Base-by-base conservation (phyloP, 2,329 filamentous ascomycete species). In the Cladosporium sp. region DNA sequence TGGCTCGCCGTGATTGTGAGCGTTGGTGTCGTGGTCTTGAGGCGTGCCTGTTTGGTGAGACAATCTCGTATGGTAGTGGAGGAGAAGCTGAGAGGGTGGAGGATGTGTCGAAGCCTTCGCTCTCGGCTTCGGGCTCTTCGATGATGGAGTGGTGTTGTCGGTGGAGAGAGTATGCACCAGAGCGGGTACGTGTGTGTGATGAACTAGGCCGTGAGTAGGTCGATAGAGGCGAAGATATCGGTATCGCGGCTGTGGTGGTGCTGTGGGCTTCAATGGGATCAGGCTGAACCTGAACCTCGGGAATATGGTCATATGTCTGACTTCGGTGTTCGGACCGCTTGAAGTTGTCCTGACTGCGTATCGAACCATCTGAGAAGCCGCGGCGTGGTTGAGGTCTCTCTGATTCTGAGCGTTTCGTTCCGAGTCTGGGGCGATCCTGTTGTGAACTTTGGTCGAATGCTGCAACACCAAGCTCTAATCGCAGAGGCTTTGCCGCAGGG, bases 81-180 rank as follows among this genome's bases (percentile, higher is more conserved):
- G 61, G 55, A 20, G 63, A 81, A 81, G 51, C 89, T 87, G 65
- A 88, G 87, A 58, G 88, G 85, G 55, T 80, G 78, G 65, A 87
- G 88, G n/a, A 56, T 17, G 54, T 56, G 15, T 56, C 54, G 54
- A 56, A 56, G 43, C 87, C 84, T 3, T 75, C 74, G 64, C 85
- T 88, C n/a, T 81, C 86, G 59, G 85, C 86, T 51, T 90, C 88
- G 61, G 93, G 89, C 64, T 95, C 91, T 62, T 92, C 89, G 64
- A 89, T 88, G 69, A 89, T 92, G 55, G 84, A 81, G 40, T 82
- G 83, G 67, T 78, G 77, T 74, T 72, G 58, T 20, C 65, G 62
- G 14, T 52, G 58, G 17, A 56, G 50, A 17, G 58, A 59, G 57
- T 69, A 63, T 30, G 73, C 59, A 71, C 72, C 64, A 59, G 72